These are phyloP conservation scores for Whalleya microplaca DNA, from an alignment of 2,329 filamentous ascomycete genomes.

Conservation along the genomic window DNA sequence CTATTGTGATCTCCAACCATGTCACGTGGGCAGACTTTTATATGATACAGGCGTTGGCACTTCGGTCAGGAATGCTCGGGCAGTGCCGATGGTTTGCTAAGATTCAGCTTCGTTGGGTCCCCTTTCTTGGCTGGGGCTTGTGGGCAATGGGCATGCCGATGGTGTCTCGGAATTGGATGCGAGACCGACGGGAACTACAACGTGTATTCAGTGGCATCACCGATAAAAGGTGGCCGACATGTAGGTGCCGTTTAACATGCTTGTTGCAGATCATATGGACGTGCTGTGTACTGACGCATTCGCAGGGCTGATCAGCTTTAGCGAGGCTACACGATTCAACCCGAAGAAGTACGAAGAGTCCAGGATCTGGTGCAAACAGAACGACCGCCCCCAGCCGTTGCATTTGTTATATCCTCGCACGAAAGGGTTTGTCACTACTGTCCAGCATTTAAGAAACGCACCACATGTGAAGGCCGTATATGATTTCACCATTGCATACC, in stretches of 20 bases:
- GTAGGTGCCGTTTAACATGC: slow-evolving; percentile 44
- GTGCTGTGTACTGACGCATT: slow-evolving; percentile 11
- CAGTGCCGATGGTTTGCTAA: slow-evolving; percentile 67
- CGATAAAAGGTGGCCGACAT: slow-evolving; percentile 57
- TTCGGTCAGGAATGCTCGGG: slow-evolving; percentile 60
- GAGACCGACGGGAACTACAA: slow-evolving; percentile 59
- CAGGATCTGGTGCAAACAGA: slow-evolving; percentile 54
- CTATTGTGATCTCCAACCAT: slow-evolving; percentile 64
- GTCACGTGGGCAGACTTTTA: slow-evolving; percentile 67
- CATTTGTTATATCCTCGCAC: slow-evolving; percentile 64
- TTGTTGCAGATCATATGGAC: not conserved
- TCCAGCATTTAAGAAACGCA: slow-evolving; percentile 56
- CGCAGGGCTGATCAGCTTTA: slow-evolving; percentile 66
- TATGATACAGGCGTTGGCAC: slow-evolving; percentile 62
- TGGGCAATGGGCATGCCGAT: slow-evolving; percentile 69
- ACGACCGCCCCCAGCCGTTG: slow-evolving; percentile 53
- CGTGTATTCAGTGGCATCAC: slow-evolving; percentile 60
- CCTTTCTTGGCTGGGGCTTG: slow-evolving; percentile 65
- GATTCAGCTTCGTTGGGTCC: slow-evolving; percentile 60
- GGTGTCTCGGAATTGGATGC: slow-evolving; percentile 62
- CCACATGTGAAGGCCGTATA: slow-evolving; percentile 58
- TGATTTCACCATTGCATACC: slow-evolving; percentile 59
- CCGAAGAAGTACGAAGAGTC: slow-evolving; percentile 55
- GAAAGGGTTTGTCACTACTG: slow-evolving; percentile 63
- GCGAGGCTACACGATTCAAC: slow-evolving; percentile 65